Evolutionary conservation across 768 basidiomycete genomes (phyloP).

Genomic region (Infundibulicybe gibba): DNA sequence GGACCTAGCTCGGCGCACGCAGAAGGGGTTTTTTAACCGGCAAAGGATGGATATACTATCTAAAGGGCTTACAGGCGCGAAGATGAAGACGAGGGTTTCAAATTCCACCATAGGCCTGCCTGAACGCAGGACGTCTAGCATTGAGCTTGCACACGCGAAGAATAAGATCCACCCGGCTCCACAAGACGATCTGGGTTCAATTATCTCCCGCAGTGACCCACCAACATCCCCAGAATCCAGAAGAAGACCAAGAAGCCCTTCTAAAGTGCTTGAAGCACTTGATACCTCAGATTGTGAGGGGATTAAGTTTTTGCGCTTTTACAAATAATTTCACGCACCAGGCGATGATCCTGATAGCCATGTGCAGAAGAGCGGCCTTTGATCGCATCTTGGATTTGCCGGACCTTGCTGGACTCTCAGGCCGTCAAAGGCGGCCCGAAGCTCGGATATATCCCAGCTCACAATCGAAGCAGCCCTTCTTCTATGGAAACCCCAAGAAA

Average conservation of each 20-base stretch:
- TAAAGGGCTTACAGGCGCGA: conserved; percentile 27
- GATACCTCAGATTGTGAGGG: conserved; percentile 42
- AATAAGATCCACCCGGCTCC: neutral
- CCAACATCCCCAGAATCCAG: neutral
- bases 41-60: conserved; percentile 53
- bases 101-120: neutral
- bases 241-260: conserved; percentile 10
- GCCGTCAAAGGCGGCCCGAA: neutral
- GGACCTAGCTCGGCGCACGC: conserved; percentile 49
- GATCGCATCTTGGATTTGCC: conserved; percentile 39
- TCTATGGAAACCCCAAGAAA: conserved; percentile 4
- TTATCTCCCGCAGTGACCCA: conserved; percentile 13
- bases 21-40: conserved; percentile 59
- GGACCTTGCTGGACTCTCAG: conserved; percentile 39
- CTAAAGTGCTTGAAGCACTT: conserved; percentile 35
- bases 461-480: neutral
- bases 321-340: neutral
- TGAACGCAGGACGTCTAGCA: neutral
- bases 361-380: conserved; percentile 30
- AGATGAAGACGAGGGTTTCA: neutral
- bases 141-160: conserved; percentile 18
- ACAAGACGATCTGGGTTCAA: conserved; percentile 7
- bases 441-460: neutral
- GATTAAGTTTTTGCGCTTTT: neutral
- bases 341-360: conserved; percentile 17